A percentile compares a stretch with the other conserved stretches of the same genome.
phyloP scores from a whole-genome alignment of 2,329 filamentous ascomycete genomes.

The Trichoderma citrinoviride region DNA sequence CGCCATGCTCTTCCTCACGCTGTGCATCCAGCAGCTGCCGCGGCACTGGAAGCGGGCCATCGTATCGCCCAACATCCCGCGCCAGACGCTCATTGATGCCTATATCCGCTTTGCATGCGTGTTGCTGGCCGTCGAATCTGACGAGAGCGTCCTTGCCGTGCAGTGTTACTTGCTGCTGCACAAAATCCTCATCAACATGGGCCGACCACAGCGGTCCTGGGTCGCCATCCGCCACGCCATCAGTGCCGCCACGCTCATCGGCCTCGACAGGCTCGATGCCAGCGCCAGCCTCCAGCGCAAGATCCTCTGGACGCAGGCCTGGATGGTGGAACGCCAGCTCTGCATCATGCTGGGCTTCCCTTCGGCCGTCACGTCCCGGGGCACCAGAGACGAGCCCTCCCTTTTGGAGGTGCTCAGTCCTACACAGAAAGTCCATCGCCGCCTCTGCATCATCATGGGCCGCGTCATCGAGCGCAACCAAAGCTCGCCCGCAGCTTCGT shows the following conservation, averaged over 20 bases:
- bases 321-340: slow-evolving; percentile 47
- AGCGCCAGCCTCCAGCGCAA: slow-evolving; percentile 33
- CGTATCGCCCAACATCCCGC: slow-evolving; percentile 38
- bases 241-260: slow-evolving; percentile 51
- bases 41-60: slow-evolving; percentile 30
- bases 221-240: slow-evolving; percentile 49
- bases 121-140: slow-evolving; percentile 48
- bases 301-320: slow-evolving; percentile 41
- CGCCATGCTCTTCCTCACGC: slow-evolving; percentile 42
- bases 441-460: slow-evolving; percentile 2
- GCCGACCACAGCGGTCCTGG: slow-evolving; percentile 55
- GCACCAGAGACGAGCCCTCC: neutral
- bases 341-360: slow-evolving; percentile 55
- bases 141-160: slow-evolving; percentile 51
- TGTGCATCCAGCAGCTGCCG: slow-evolving; percentile 43
- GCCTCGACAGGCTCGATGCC: slow-evolving; percentile 40
- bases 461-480: slow-evolving; percentile 21
- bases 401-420: slow-evolving; percentile 10
- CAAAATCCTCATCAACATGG: slow-evolving; percentile 54
- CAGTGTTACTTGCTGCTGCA: slow-evolving; percentile 50
- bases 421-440: neutral
- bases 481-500: slow-evolving; percentile 23
- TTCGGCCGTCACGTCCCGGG: slow-evolving; percentile 33
- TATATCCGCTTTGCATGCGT: slow-evolving; percentile 45
- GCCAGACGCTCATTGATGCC: slow-evolving; percentile 42